A percentile compares a stretch with the other conserved stretches of the same genome.
Conservation (phyloP, 2,329 filamentous ascomycete species). For the Ambrosiella xylebori region DNA sequence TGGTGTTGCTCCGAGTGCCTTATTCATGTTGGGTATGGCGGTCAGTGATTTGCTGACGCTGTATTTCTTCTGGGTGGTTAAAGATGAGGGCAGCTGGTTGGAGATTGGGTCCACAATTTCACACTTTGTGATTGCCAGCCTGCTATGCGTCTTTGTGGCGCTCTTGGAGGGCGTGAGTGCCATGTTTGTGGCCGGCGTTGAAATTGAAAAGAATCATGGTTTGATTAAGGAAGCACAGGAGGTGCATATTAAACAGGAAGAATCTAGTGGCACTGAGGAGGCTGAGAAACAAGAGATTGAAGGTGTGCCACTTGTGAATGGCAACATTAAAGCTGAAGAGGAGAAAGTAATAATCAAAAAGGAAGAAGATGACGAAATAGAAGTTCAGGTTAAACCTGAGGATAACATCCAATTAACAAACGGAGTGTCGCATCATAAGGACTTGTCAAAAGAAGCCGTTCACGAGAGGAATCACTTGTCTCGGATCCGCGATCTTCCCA, state of each 20-base stretch:
- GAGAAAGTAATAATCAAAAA: neutral
- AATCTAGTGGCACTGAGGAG: neutral
- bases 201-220: constrained; percentile 30
- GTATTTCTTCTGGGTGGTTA: constrained; percentile 95
- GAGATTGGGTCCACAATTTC: constrained; percentile 95
- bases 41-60: constrained; percentile 82
- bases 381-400: neutral
- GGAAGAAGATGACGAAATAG: neutral
- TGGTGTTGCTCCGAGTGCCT: constrained; percentile 66
- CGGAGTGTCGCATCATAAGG: neutral
- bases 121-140: constrained; percentile 84
- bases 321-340: neutral
- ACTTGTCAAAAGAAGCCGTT: neutral
- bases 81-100: constrained; percentile 90
- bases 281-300: neutral
- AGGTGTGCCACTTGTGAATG: neutral
- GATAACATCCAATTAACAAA: neutral
- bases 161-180: constrained; percentile 73
- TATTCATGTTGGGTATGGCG: constrained; percentile 91
- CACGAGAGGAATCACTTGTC: neutral
- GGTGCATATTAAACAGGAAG: neutral
- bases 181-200: constrained; percentile 63
- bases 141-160: constrained; percentile 80
- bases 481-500: neutral
- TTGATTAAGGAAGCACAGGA: constrained; percentile 16